Conservation (phyloP, 2,329 filamentous ascomycete genomes). For the Xylaria sp. region DNA sequence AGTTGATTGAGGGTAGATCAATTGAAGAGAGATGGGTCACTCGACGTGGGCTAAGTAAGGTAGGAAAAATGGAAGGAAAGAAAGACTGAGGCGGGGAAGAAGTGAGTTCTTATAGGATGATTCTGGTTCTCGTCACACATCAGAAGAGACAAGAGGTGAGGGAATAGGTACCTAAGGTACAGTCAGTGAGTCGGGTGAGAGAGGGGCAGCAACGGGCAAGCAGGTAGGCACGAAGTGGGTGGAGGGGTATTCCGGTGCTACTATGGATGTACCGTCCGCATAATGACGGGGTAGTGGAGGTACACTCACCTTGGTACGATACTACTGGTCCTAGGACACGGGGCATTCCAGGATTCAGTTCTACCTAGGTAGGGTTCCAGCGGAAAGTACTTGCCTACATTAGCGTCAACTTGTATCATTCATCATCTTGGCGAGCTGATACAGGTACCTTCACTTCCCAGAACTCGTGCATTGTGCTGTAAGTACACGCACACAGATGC, state of each 20-base stretch:
- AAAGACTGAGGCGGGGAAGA: constrained; percentile 30
- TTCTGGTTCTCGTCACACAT: constrained; percentile 27
- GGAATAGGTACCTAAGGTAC: background rate
- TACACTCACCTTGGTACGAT: background rate
- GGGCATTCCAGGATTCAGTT: background rate
- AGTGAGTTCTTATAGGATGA: constrained; percentile 34
- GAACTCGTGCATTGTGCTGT: background rate
- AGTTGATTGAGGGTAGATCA: background rate
- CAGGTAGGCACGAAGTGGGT: constrained; percentile 23
- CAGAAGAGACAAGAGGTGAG: constrained; percentile 3
- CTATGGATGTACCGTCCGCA: background rate
- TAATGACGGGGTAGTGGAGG: constrained; percentile 9
- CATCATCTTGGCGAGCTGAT: background rate
- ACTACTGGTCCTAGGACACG: background rate
- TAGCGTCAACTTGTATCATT: background rate
- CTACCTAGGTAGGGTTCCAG: background rate
- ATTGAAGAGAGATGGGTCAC: background rate
- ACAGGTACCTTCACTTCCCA: background rate
- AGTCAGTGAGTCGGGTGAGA: constrained; percentile 1
- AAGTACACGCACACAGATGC: background rate
- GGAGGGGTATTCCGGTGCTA: constrained; percentile 25
- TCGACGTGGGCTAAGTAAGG: constrained; percentile 8
- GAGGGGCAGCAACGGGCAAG: background rate
- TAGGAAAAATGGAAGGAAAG: constrained; percentile 11
- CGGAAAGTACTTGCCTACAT: background rate